Base-by-base conservation (phyloP, 768 basidiomycete genomes). In the Macrolepiota albuminosa region DNA sequence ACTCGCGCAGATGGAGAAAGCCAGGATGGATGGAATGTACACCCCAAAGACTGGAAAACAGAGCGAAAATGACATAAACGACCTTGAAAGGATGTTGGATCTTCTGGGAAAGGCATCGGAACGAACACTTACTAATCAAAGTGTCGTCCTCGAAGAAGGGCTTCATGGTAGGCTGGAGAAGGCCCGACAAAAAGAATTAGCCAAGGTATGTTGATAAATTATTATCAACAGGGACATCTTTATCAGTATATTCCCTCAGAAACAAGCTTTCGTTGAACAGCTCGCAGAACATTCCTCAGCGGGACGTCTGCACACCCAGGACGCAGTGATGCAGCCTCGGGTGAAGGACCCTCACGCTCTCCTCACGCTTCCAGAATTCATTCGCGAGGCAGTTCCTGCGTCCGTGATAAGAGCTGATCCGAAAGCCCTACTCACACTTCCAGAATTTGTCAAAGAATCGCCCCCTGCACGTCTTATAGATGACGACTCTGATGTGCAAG, bases 251-350 rank as follows among this genome's bases (percentile, higher is more conserved):
- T 11, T 58, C 62, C 37, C 65, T 37, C 64, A 91, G 89, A 85
- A 86, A 59, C 82, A 87, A 47, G 82, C 82, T 8, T 93, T 95
- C 68, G 86, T 95, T 10, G 86, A 88, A 57, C 83, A 84, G 59
- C 78, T 96, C 2, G 77, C 85, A 10, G 77, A 81, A 33, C 91
- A 91, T 67, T 89, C 92, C 0, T 78, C 80, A 49, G 81, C 85
- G 1, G 86, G 94, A 24, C 81, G 94, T 57, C 73, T 95, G 40
- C 86, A 87, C 56, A 79, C 81, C 14, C 94, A 97, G 71, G 94
- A 96, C 65, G 90, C 92, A 7, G 71, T 82, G 3, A 79, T 85
- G 46, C 77, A 76, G 39, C 66, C 71, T 8, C 69, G 71, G 64
- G 71, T 66, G 49, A 83, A 75, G 63, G 80, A 84, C 63, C 84